Evolutionary conservation across 202 grass and related monocot species (phyloP).

Genomic region (Musa balbisiana): DNA sequence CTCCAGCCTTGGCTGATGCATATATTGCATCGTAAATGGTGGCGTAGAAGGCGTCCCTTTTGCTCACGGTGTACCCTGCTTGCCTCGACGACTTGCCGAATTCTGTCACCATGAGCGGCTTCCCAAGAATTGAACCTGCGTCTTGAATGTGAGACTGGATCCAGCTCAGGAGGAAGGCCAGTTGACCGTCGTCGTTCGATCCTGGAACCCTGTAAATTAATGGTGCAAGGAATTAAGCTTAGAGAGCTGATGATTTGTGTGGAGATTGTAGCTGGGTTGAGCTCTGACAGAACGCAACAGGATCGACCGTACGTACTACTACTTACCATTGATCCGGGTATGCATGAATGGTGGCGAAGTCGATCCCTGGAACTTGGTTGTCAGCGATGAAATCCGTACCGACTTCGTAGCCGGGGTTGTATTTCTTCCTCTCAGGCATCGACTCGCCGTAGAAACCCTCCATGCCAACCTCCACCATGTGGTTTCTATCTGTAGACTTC

Average conservation of each 20-base stretch:
- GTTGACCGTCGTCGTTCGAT: conserved; percentile 35
- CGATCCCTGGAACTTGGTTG: neutral
- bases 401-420: neutral
- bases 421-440: neutral
- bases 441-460: conserved; percentile 17
- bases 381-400: conserved; percentile 16
- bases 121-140: conserved; percentile 30
- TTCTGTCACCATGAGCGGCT: conserved; percentile 66
- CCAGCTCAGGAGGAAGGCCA: conserved; percentile 57
- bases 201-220: conserved; percentile 37
- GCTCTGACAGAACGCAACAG: too few species aligned
- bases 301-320: too few species aligned
- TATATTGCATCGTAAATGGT: conserved; percentile 63
- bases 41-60: conserved; percentile 40
- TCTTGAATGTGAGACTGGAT: conserved; percentile 46
- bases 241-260: too few species aligned
- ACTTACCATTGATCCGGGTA: conserved; percentile 11
- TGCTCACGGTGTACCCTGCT: conserved; percentile 19
- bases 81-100: conserved; percentile 51
- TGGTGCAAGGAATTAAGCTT: too few species aligned
- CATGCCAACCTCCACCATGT: conserved; percentile 8
- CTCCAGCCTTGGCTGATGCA: conserved; percentile 31
- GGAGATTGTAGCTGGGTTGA: too few species aligned
- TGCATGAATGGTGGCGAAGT: conserved; percentile 12
- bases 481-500: conserved; percentile 11